Percentiles rank a stretch among this genome's conserved stretches.
Conservation (phyloP, 306 rosid genomes). For the Echinosophora koreensis region DNA sequence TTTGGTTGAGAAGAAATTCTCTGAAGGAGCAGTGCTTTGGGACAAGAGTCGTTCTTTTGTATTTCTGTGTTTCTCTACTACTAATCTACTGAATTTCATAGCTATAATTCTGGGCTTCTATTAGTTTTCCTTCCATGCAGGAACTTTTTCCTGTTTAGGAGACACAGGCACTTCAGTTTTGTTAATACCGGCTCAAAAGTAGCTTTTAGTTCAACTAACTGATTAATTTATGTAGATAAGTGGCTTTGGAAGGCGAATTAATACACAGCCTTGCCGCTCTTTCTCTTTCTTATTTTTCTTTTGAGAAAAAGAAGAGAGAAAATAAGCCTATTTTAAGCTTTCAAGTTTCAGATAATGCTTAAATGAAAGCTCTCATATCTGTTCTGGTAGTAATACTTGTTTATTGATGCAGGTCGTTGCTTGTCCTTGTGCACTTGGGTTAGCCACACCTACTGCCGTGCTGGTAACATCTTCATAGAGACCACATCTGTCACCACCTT, state of each 20-base stretch:
- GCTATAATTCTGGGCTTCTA: too few relatives aligned
- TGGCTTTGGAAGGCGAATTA: slow-evolving; percentile 25
- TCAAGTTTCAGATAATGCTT: slow-evolving; percentile 44
- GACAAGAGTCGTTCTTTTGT: too few relatives aligned
- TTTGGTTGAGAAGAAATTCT: too few relatives aligned
- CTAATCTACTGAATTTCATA: too few relatives aligned
- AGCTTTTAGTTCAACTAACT: slow-evolving; percentile 29
- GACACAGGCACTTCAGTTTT: neutral
- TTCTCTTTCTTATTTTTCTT: slow-evolving; percentile 15
- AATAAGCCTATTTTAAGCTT: slow-evolving; percentile 23
- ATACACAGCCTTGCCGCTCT: neutral
- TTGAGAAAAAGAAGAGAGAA: neutral
- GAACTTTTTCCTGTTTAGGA: slow-evolving; percentile 2
- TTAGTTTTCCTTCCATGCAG: slow-evolving; percentile 9
- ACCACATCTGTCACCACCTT: slow-evolving; percentile 27
- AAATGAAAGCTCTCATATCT: slow-evolving; percentile 7
- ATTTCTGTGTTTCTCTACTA: too few relatives aligned
- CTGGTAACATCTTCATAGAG: slow-evolving; percentile 68
- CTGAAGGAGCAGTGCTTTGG: too few relatives aligned
- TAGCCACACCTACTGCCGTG: slow-evolving; percentile 98
- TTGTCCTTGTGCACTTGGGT: slow-evolving; percentile 99
- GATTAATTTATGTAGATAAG: slow-evolving; percentile 17
- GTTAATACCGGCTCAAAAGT: slow-evolving; percentile 2
- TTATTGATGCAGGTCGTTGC: slow-evolving; percentile 82
- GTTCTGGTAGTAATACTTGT: slow-evolving; percentile 36